phyloP scores from a whole-genome alignment of 306 rosid species.

The Rubus idaeus region DNA sequence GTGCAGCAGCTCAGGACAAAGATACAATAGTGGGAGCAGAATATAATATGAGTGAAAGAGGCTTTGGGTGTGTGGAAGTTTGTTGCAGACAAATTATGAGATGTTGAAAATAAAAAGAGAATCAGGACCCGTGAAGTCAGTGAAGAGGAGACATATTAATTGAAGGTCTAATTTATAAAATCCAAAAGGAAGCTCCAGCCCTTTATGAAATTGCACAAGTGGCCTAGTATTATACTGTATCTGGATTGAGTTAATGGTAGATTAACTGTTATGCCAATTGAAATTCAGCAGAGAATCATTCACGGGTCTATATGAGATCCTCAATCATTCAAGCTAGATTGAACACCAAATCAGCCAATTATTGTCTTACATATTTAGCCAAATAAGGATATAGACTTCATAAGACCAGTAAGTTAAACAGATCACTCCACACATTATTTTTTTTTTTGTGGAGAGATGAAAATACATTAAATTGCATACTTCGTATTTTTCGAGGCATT shows the following conservation, averaged over 20 bases:
- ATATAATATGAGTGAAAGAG: conserved; percentile 30
- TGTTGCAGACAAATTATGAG: conserved; percentile 24
- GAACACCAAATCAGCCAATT: not conserved
- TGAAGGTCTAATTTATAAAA: conserved; percentile 12
- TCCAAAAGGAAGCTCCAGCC: conserved; percentile 20
- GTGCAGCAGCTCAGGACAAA: conserved; percentile 47
- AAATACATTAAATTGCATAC: not conserved
- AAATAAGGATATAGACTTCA: not conserved
- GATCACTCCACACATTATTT: not conserved
- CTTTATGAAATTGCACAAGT: conserved; percentile 4
- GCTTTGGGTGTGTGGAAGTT: conserved; percentile 24
- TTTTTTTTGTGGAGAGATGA: no score
- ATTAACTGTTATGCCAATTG: not conserved
- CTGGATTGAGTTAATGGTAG: not conserved
- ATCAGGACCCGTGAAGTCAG: conserved; percentile 73
- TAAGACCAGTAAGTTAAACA: not conserved
- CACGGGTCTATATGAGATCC: conserved; percentile 24
- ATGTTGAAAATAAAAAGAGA: conserved; percentile 36
- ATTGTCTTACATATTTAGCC: not conserved
- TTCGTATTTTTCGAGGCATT: not conserved
- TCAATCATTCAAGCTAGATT: conserved; percentile 19
- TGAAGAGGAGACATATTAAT: conserved; percentile 14
- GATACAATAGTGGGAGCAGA: conserved; percentile 30
- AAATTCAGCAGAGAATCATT: conserved; percentile 25
- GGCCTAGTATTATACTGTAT: not conserved